Base-by-base conservation (phyloP, 2,329 filamentous ascomycete species). In the Cercospora sp. region DNA sequence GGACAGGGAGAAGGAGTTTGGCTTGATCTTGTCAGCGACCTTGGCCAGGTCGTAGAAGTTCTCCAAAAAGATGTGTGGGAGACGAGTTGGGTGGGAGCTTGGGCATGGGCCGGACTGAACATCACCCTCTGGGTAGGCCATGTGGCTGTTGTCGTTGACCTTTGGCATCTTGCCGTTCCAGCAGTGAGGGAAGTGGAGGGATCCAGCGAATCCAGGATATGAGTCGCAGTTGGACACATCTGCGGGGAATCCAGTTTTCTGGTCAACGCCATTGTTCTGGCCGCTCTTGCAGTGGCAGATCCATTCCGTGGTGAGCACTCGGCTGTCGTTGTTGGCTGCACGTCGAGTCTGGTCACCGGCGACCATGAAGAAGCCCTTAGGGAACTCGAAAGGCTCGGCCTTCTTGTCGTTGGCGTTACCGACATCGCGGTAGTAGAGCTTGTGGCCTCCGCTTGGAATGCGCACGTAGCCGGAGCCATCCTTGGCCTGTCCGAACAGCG, bases 111-210 rank as follows among this genome's bases (percentile, higher is more conserved):
- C 85, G 64, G 81, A 79, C 70, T 86, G 75, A 68, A 78, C 81
- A 36, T 76, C 71, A 1, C 80, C 78, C 2, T 75, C 77, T 12
- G 90, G 90, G 75, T 86, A 92, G 23, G 81, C 83, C 83, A 89
- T 88, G 82, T 92, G 91, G 53, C 65, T 65, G 48, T 70, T 69
- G 58, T 73, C 70, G 36, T 73, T 83, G 48, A 64, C 62, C 51
- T 64, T 64, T 18, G 62, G 28, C 45, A 84, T 77, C 60, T 81
- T 79, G 42, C 89, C 89, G 78, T 92, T 86, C 84, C 90, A 91
- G 83, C 90, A 92, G 20, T 88, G 89, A 10, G 90, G 90, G 80
- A 91, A 90, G 82, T 91, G 88, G 58, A 91, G 81, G 70, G 91
- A 89, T 64, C 86, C 84, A 33, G 89, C 87, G 64, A 88, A 80